Percentiles rank a stretch among this genome's conserved stretches.
These are phyloP conservation scores for Trichoderma asperelloides DNA, from an alignment of 495 filamentous ascomycete genomes.

Conservation along the genomic window DNA sequence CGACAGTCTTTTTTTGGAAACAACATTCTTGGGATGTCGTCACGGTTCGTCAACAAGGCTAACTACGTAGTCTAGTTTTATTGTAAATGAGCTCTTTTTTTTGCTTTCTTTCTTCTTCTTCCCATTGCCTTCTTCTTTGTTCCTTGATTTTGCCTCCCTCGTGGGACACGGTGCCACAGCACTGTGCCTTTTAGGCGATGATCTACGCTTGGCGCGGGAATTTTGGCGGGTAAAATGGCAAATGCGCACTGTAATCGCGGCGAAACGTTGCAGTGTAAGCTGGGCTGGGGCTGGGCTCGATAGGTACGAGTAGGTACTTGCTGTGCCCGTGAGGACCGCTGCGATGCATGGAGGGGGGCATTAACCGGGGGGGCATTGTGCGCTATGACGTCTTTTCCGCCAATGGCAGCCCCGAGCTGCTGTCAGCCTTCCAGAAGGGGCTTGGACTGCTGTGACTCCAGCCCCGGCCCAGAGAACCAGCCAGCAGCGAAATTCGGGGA, in stretches of 20 bases:
- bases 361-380: background rate
- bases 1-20: background rate
- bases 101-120: too few relatives aligned
- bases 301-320: too few relatives aligned
- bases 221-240: background rate
- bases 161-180: background rate
- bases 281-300: too few relatives aligned
- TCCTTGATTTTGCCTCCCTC: too few relatives aligned
- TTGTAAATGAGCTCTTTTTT: too few relatives aligned
- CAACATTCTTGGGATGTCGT: background rate
- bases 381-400: background rate
- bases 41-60: background rate
- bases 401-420: background rate
- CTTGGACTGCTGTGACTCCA: background rate
- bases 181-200: background rate
- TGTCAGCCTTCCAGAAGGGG: background rate
- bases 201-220: too few relatives aligned
- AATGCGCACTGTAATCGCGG: background rate
- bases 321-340: too few relatives aligned
- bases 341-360: too few relatives aligned
- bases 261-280: background rate
- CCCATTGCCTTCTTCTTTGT: too few relatives aligned
- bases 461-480: background rate
- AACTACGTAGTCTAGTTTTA: background rate
- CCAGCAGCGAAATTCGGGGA: background rate